Conservation (phyloP, 768 basidiomycete species). For the Candolleomyces efflorescens region DNA sequence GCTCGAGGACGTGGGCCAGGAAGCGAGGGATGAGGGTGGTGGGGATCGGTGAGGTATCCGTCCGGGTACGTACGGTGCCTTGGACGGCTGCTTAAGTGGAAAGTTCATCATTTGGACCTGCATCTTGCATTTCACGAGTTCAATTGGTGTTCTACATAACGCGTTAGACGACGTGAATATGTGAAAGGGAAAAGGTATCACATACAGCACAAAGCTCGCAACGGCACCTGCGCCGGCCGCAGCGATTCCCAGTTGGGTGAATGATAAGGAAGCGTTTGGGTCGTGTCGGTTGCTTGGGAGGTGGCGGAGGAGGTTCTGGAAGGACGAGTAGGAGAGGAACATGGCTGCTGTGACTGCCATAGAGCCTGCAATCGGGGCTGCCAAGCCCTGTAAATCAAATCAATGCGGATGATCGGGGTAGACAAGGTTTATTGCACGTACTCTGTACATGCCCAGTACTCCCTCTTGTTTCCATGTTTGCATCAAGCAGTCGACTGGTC, state of each 20-base stretch:
- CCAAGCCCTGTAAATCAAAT: slow-evolving; percentile 60
- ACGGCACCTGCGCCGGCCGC: slow-evolving; percentile 84
- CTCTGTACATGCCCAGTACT: slow-evolving; percentile 79
- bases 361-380: slow-evolving; percentile 86
- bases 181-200: slow-evolving; percentile 12
- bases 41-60: slow-evolving; percentile 21
- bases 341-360: slow-evolving; percentile 90
- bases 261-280: slow-evolving; percentile 36
- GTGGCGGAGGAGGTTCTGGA: slow-evolving; percentile 56
- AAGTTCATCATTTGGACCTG: slow-evolving; percentile 84
- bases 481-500: slow-evolving; percentile 82
- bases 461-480: slow-evolving; percentile 84
- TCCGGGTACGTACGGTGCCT: slow-evolving; percentile 15
- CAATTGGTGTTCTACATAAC: slow-evolving; percentile 74
- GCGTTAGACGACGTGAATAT: slow-evolving; percentile 2
- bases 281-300: slow-evolving; percentile 14
- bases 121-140: slow-evolving; percentile 97
- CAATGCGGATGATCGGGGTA: background rate
- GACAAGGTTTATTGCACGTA: slow-evolving; percentile 29
- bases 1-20: slow-evolving; percentile 2
- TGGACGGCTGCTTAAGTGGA: slow-evolving; percentile 11
- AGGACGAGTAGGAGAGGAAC: slow-evolving; percentile 81
- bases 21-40: slow-evolving; percentile 11
- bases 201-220: slow-evolving; percentile 85
- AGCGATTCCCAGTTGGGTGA: slow-evolving; percentile 72